Evolutionary conservation across 2,329 filamentous ascomycete species (phyloP).

Genomic region (Purpureocillium takamizusanense): DNA sequence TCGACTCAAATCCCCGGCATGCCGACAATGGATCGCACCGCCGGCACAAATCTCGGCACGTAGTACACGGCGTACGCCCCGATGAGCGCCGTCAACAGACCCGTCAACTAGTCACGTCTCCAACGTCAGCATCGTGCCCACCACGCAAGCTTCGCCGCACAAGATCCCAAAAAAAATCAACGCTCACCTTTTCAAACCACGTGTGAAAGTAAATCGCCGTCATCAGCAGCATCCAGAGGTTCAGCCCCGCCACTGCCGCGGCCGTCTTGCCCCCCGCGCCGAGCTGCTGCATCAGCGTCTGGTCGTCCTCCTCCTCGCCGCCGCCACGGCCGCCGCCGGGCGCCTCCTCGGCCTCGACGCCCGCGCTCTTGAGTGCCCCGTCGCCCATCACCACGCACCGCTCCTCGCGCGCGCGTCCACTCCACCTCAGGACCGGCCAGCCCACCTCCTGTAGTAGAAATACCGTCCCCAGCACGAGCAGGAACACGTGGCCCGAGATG

Average conservation of each 20-base stretch:
- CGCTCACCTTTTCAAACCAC: conserved; percentile 88
- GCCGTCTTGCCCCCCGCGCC: conserved; percentile 47
- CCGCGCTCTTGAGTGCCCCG: conserved; percentile 53
- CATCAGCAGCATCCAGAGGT: conserved; percentile 96
- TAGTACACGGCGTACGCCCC: conserved; percentile 43
- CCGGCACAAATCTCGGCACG: conserved; percentile 40
- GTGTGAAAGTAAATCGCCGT: conserved; percentile 98
- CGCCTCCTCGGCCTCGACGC: conserved; percentile 32
- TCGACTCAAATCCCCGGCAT: conserved; percentile 38
- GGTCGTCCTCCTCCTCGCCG: no score
- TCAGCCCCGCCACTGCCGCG: conserved; percentile 56
- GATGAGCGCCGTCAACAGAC: conserved; percentile 36
- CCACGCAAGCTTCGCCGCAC: no score
- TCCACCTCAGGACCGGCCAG: conserved; percentile 44
- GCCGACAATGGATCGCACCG: conserved; percentile 34
- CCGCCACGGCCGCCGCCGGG: conserved; percentile 12
- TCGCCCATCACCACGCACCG: conserved; percentile 57
- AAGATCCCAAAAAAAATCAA: no score
- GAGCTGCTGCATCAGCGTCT: no score
- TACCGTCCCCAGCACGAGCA: conserved; percentile 76
- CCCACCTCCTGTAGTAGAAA: conserved; percentile 74
- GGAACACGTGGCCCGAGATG: conserved; percentile 89
- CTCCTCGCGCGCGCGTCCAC: conserved; percentile 43
- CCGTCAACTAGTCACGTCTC: conserved; percentile 37
- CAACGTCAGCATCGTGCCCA: background rate